These are phyloP conservation scores for Phlyctochytrium bullatum DNA, from an alignment of 192 early-diverging fungal genomes.

Conservation along the genomic window DNA sequence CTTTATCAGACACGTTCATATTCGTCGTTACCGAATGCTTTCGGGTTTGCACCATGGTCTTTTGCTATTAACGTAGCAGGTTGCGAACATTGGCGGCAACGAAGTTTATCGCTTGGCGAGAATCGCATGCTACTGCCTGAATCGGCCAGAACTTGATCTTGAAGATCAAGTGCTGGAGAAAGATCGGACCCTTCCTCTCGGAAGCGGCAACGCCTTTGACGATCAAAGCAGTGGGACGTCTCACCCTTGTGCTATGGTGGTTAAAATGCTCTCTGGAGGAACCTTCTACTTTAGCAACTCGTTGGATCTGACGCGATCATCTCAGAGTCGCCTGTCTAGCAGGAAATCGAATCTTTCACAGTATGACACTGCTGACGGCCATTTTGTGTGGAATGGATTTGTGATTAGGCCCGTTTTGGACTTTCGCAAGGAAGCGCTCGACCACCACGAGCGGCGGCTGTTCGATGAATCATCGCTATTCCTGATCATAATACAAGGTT, in stretches of 20 bases:
- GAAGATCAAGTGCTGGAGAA: constrained; percentile 11
- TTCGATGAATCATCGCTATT: constrained; percentile 77
- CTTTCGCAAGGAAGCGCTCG: constrained; percentile 73
- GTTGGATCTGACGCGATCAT: constrained; percentile 82
- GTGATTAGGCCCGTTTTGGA: constrained; percentile 77
- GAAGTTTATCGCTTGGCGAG: constrained; percentile 68
- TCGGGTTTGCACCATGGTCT: constrained; percentile 15
- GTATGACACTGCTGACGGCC: constrained; percentile 63
- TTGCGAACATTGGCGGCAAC: constrained; percentile 44
- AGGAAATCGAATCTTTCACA: constrained; percentile 3
- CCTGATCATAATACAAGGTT: constrained; percentile 74
- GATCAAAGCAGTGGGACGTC: background rate
- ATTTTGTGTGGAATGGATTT: constrained; percentile 91
- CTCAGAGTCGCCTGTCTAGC: constrained; percentile 48
- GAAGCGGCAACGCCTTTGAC: background rate
- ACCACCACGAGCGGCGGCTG: constrained; percentile 54
- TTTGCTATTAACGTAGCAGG: background rate
- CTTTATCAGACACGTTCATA: constrained; percentile 39
- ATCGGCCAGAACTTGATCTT: constrained; percentile 70
- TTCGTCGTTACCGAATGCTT: constrained; percentile 40
- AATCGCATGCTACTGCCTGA: constrained; percentile 78
- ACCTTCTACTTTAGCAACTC: constrained; percentile 90
- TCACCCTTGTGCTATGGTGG: constrained; percentile 76
- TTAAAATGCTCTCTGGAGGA: constrained; percentile 77
- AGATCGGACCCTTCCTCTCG: background rate